Evolutionary conservation across 345 rosid genomes (phyloP).

Genomic region (sweet orange (Citrus sinensis)): DNA sequence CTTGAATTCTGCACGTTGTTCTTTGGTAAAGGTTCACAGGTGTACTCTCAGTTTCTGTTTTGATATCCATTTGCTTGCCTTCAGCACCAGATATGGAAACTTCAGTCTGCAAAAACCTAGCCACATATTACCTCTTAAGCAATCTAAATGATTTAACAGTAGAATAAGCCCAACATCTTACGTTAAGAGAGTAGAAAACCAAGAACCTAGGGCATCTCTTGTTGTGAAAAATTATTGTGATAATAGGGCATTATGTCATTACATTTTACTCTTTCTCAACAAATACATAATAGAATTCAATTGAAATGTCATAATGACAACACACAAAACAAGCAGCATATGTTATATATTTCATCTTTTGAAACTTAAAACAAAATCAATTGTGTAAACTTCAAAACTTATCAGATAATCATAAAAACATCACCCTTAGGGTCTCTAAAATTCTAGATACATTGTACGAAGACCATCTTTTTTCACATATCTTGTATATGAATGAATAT

Average conservation of each 20-base stretch:
- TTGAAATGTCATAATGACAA: not conserved
- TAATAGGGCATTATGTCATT: not conserved
- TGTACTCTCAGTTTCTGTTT: constrained; percentile 50
- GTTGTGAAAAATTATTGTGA: not conserved
- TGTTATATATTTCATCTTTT: too few relatives aligned
- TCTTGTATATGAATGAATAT: not conserved
- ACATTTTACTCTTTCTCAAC: not conserved
- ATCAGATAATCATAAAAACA: not conserved
- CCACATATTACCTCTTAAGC: not conserved
- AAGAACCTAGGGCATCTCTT: not conserved
- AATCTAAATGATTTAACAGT: not conserved
- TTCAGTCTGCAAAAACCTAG: constrained; percentile 62
- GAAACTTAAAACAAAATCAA: not conserved
- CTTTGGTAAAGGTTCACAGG: not conserved
- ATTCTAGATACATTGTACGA: not conserved
- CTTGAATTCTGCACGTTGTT: not conserved
- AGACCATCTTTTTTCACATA: not conserved
- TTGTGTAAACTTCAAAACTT: not conserved
- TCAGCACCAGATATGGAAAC: constrained; percentile 71
- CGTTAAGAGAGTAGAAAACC: not conserved
- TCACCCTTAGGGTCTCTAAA: not conserved
- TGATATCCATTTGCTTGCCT: constrained; percentile 63
- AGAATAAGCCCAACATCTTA: constrained; percentile 7
- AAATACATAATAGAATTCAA: not conserved
- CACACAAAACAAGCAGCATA: not conserved